Evolutionary conservation across 345 rosid genomes (phyloP).

Genomic region (Hirschfeldia incana): DNA sequence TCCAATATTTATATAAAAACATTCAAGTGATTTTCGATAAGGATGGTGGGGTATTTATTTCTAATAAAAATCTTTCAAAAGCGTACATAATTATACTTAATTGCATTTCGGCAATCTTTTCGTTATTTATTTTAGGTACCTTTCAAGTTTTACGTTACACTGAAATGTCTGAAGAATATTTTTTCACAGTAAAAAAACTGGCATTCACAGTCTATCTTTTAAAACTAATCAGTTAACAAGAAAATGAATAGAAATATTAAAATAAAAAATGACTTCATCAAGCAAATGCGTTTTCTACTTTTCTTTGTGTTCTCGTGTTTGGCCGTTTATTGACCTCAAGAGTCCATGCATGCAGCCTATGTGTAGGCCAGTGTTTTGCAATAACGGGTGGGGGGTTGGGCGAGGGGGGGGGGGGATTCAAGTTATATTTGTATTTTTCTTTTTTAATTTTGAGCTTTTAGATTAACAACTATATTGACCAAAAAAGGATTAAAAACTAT

Average conservation of each 20-base stretch:
- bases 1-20: not conserved
- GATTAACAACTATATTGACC: too few relatives aligned
- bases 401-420: too few relatives aligned
- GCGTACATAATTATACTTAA: not conserved
- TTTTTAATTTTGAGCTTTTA: too few relatives aligned
- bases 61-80: not conserved
- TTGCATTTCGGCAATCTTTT: not conserved
- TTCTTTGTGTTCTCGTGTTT: not conserved
- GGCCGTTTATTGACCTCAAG: not conserved
- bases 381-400: too few relatives aligned
- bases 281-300: not conserved
- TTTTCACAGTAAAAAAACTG: not conserved
- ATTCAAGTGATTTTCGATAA: not conserved
- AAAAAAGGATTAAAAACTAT: too few relatives aligned
- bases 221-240: not conserved
- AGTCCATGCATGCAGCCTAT: not conserved
- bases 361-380: too few relatives aligned
- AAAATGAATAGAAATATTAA: not conserved
- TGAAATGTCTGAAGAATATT: not conserved
- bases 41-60: not conserved
- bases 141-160: not conserved
- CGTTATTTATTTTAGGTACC: not conserved
- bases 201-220: not conserved
- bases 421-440: too few relatives aligned
- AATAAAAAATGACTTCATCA: not conserved